Conservation (phyloP, 2,329 filamentous ascomycete genomes). For the Diplodia intermedia region DNA sequence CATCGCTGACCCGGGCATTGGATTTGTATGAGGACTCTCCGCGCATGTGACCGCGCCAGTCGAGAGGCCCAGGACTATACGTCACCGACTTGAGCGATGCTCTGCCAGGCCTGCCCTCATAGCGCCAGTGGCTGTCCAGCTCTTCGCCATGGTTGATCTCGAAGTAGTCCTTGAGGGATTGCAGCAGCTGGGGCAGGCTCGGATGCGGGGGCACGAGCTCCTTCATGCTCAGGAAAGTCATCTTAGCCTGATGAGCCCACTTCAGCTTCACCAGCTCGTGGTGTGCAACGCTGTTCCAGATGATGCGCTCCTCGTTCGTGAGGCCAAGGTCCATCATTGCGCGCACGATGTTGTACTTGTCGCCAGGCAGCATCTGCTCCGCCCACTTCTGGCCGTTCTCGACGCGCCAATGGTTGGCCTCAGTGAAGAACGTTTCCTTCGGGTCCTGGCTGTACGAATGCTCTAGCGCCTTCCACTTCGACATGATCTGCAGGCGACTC, state of each 20-base stretch:
- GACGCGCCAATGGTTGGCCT: conserved; percentile 35
- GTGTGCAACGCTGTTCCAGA: conserved; percentile 44
- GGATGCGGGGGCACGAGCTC: conserved; percentile 35
- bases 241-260: conserved; percentile 38
- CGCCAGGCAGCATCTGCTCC: conserved; percentile 49
- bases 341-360: conserved; percentile 51
- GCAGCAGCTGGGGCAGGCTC: conserved; percentile 35
- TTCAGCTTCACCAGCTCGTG: conserved; percentile 40
- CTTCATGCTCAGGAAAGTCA: conserved; percentile 37
- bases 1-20: conserved; percentile 12
- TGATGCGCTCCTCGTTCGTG: conserved; percentile 43
- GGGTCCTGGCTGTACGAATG: conserved; percentile 19
- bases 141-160: conserved; percentile 34
- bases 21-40: conserved; percentile 23
- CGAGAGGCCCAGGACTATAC: conserved; percentile 20
- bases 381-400: conserved; percentile 37
- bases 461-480: conserved; percentile 65
- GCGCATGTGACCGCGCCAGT: conserved; percentile 25
- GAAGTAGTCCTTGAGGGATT: conserved; percentile 39
- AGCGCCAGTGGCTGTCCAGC: conserved; percentile 34
- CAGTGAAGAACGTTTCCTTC: conserved; percentile 27
- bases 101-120: conserved; percentile 21
- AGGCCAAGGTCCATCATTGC: conserved; percentile 41
- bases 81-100: conserved; percentile 19
- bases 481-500: conserved; percentile 70